Conservation (phyloP, 2,329 filamentous ascomycete genomes). For the Diaporthe longicolla region DNA sequence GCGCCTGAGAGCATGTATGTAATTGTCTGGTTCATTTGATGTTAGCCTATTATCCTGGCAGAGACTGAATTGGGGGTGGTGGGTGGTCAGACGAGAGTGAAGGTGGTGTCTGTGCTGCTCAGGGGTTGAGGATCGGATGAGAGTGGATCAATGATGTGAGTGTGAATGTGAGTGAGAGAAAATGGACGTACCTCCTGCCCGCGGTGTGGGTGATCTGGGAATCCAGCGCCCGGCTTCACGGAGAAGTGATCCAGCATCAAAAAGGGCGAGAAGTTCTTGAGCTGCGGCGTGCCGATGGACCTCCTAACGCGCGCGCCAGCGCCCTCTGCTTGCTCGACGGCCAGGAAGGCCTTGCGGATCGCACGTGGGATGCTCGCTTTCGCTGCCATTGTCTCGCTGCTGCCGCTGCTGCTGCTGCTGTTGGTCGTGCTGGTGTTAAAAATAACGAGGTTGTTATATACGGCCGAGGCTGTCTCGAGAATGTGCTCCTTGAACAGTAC, state of each 20-base stretch:
- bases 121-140: neutral
- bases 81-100: no score
- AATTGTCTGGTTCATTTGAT: conserved; percentile 82
- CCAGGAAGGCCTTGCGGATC: conserved; percentile 87
- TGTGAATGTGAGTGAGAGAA: neutral
- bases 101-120: no score
- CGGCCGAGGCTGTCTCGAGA: conserved; percentile 45
- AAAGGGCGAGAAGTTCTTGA: conserved; percentile 92
- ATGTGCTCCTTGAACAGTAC: conserved; percentile 52
- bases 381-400: conserved; percentile 47
- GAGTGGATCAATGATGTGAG: neutral
- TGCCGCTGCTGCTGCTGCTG: conserved; percentile 41
- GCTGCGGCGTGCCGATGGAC: conserved; percentile 85
- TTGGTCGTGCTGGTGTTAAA: neutral
- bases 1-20: conserved; percentile 90
- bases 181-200: conserved; percentile 48
- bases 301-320: conserved; percentile 89
- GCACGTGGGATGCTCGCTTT: conserved; percentile 79
- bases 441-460: conserved; percentile 39
- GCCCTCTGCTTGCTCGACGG: conserved; percentile 88
- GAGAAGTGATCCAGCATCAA: conserved; percentile 97
- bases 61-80: neutral
- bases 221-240: conserved; percentile 84
- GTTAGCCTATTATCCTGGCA: conserved; percentile 60
- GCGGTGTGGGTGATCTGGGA: conserved; percentile 79